phyloP scores from a whole-genome alignment of 768 basidiomycete genomes.

The Termitomyces sp. region DNA sequence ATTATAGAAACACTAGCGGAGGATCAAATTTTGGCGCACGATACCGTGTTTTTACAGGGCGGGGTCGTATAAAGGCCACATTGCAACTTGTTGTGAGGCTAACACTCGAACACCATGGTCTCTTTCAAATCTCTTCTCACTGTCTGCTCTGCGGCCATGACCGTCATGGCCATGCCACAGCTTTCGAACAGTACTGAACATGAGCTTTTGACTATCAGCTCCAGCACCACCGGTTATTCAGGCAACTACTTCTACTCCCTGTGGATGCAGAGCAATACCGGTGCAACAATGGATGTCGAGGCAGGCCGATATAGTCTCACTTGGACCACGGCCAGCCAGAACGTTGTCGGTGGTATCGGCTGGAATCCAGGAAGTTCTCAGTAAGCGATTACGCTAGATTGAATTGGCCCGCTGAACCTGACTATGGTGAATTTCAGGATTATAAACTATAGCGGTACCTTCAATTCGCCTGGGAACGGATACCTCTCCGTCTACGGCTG shows the following conservation, averaged over 20 bases:
- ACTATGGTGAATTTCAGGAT: constrained; percentile 18
- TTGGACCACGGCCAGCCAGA: constrained; percentile 28
- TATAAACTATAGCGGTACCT: constrained; percentile 34
- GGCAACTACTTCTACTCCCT: constrained; percentile 36
- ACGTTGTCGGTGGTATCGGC: constrained; percentile 37
- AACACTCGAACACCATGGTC: constrained; percentile 7
- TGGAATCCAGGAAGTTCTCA: constrained; percentile 32
- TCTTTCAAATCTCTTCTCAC: constrained; percentile 12
- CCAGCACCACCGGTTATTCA: constrained; percentile 26
- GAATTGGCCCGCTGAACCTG: neutral
- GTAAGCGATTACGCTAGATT: constrained; percentile 11
- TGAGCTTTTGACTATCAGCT: constrained; percentile 12
- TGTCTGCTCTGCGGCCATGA: constrained; percentile 16
- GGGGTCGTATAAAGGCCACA: neutral
- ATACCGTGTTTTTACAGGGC: neutral
- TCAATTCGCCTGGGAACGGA: constrained; percentile 34
- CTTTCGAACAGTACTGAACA: constrained; percentile 16
- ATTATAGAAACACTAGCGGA: neutral
- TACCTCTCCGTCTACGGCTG: constrained; percentile 46
- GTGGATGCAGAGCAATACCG: constrained; percentile 28
- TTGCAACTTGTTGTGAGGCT: neutral
- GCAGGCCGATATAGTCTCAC: constrained; percentile 28
- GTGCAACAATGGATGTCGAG: constrained; percentile 29
- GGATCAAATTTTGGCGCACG: neutral
- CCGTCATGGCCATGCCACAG: constrained; percentile 17